These are phyloP conservation scores for Serendipita vermifera DNA, from an alignment of 768 basidiomycete genomes.

Conservation along the genomic window DNA sequence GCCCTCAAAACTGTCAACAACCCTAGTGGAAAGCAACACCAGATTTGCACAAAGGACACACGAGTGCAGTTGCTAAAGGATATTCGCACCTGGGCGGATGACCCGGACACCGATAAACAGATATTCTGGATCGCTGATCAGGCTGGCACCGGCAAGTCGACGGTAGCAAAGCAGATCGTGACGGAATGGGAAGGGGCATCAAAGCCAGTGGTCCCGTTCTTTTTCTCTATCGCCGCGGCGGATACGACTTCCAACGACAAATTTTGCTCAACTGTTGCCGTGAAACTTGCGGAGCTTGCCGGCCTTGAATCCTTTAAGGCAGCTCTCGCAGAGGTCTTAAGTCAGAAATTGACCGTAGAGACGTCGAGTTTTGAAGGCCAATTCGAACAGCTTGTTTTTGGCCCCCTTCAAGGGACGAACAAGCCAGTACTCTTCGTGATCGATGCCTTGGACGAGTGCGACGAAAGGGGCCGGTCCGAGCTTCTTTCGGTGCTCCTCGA, in stretches of 20 bases:
- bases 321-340: too few relatives aligned
- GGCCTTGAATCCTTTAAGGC: too few relatives aligned
- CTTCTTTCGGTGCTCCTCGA: neutral
- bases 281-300: too few relatives aligned
- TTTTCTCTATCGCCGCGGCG: too few relatives aligned
- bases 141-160: constrained; percentile 3
- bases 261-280: too few relatives aligned
- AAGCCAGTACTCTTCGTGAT: neutral
- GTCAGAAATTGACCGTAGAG: too few relatives aligned
- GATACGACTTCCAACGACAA: too few relatives aligned
- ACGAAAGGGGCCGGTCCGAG: neutral
- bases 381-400: neutral
- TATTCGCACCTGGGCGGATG: neutral
- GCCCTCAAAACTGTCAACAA: too few relatives aligned
- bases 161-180: neutral
- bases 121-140: neutral
- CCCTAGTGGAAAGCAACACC: neutral
- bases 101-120: neutral
- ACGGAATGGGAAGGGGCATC: neutral
- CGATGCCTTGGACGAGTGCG: constrained; percentile 2
- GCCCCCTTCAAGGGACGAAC: neutral
- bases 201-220: too few relatives aligned
- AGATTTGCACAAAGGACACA: neutral
- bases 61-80: neutral
- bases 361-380: neutral